Conservation (phyloP, 208 protist genomes). For the Perkinsela sp. region DNA sequence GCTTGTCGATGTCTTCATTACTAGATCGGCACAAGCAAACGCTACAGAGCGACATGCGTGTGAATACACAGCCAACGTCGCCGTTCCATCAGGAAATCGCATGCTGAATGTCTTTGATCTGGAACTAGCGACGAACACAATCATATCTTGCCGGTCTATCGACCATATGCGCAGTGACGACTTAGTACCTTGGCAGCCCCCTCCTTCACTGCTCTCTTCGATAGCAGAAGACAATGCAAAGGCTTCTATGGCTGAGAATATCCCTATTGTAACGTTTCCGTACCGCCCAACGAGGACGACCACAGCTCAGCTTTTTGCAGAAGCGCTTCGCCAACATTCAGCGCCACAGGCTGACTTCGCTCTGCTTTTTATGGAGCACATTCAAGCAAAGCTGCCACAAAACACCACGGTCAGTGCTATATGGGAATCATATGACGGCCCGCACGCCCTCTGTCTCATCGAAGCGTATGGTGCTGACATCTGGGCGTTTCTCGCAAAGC, state of each 20-base stretch:
- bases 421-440: not conserved
- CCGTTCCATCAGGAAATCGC: not conserved
- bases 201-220: not conserved
- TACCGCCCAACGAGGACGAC: not conserved
- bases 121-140: not conserved
- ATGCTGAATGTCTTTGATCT: not conserved
- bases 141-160: not conserved
- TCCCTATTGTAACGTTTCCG: not conserved
- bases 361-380: not conserved
- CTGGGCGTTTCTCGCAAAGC: not conserved
- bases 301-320: not conserved
- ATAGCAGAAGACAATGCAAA: too few species aligned
- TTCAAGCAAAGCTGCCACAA: not conserved
- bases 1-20: not conserved
- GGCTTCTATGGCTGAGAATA: not conserved
- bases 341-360: not conserved
- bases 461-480: not conserved
- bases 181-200: not conserved
- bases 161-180: not conserved
- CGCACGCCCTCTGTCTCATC: not conserved
- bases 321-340: not conserved
- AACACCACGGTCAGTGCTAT: not conserved
- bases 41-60: not conserved
- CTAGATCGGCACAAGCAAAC: not conserved
- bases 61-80: not conserved